A percentile compares a stretch with the other conserved stretches of the same genome.
Evolutionary conservation across 352 stramenopile species (phyloP).

Genomic region (Globisporangium nodosum): DNA sequence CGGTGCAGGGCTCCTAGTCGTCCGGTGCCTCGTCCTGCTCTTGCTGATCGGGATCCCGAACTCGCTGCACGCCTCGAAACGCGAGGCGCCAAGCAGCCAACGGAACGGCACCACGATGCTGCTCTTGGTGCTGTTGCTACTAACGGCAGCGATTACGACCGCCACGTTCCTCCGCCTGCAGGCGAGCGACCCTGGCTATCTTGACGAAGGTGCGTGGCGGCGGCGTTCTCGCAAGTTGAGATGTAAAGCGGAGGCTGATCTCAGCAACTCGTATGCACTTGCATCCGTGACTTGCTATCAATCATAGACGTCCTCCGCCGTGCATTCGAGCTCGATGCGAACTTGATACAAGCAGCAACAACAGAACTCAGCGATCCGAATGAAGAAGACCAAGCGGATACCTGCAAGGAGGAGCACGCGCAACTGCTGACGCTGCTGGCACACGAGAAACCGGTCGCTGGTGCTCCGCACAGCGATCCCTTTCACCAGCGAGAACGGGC

Average conservation of each 20-base stretch:
- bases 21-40: neutral
- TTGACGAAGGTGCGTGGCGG: constrained; percentile 23
- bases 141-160: constrained; percentile 4
- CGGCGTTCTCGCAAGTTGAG: too few species aligned
- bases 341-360: neutral
- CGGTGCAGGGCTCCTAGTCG: neutral
- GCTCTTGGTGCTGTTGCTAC: constrained; percentile 5
- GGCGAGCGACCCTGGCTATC: constrained; percentile 33
- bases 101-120: neutral
- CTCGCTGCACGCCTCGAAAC: neutral
- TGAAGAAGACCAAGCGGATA: too few species aligned
- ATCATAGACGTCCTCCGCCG: neutral
- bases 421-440: too few species aligned
- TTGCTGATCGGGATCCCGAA: neutral
- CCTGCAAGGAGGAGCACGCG: too few species aligned
- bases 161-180: constrained; percentile 23
- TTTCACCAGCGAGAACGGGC: neutral
- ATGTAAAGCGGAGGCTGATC: too few species aligned
- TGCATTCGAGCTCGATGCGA: neutral
- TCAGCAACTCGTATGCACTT: neutral
- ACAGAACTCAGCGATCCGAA: neutral
- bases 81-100: neutral
- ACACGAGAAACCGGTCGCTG: neutral
- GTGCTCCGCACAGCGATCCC: neutral
- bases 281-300: neutral